Conservation (phyloP, 805 yeast genomes). For the Wickerhamomyces ciferrii region DNA sequence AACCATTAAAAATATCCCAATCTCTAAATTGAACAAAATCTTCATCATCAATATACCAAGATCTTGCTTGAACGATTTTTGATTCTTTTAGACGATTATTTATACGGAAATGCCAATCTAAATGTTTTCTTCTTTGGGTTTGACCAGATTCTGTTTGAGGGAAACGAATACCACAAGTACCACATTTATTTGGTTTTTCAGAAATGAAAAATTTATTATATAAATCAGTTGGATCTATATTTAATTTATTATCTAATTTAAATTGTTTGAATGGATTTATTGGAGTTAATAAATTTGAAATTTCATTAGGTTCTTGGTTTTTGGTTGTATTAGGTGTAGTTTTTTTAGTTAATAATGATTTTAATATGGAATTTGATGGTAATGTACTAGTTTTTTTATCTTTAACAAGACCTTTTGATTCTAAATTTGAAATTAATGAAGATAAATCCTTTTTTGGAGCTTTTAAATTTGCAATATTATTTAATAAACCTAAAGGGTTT, state of each 20-base stretch:
- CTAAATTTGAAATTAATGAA: conserved; percentile 10
- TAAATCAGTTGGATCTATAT: conserved; percentile 40
- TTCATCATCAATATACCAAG: conserved; percentile 72
- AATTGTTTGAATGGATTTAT: conserved; percentile 13
- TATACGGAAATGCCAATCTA: conserved; percentile 95
- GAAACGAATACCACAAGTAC: conserved; percentile 86
- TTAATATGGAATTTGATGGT: neutral
- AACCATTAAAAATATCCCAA: conserved; percentile 36
- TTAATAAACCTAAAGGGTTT: conserved; percentile 14
- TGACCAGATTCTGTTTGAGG: conserved; percentile 52
- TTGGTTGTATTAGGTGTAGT: conserved; percentile 2
- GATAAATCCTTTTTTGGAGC: conserved; percentile 11
- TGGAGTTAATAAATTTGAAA: conserved; percentile 3
- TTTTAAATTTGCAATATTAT: conserved; percentile 13
- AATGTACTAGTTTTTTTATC: neutral
- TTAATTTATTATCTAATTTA: conserved; percentile 25
- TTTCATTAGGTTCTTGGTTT: too few species aligned
- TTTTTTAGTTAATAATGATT: neutral
- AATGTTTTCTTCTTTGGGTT: conserved; percentile 53
- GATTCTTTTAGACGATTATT: conserved; percentile 68
- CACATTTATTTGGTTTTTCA: conserved; percentile 69
- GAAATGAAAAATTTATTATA: conserved; percentile 10
- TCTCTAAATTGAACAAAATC: conserved; percentile 77
- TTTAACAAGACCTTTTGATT: conserved; percentile 18
- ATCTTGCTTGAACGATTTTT: conserved; percentile 58